Evolutionary conservation across 2,329 filamentous ascomycete genomes (phyloP).

Genomic region (Alternaria conjuncta): DNA sequence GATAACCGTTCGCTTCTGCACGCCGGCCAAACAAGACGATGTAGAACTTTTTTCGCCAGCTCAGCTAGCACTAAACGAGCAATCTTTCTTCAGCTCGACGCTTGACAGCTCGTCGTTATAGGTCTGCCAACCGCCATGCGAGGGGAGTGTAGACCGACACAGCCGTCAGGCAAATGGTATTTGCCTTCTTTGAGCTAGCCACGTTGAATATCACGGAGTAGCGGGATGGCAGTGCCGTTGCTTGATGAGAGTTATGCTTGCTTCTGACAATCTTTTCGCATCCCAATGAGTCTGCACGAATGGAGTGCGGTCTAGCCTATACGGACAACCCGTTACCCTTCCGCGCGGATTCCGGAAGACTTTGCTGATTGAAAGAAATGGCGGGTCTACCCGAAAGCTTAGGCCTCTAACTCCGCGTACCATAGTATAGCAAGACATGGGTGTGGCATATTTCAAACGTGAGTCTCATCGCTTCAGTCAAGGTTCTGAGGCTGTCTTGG

Average conservation of each 20-base stretch:
- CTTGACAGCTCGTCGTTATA: constrained; percentile 16
- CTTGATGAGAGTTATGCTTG: constrained; percentile 19
- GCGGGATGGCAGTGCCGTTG: constrained; percentile 23
- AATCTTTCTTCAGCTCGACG: constrained; percentile 23
- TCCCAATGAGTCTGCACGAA: constrained; percentile 2
- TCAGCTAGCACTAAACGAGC: constrained; percentile 36
- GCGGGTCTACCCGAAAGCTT: constrained; percentile 22
- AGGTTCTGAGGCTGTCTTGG: constrained; percentile 16
- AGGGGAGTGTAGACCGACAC: constrained; percentile 4
- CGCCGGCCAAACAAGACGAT: constrained; percentile 37
- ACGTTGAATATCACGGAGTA: constrained; percentile 23
- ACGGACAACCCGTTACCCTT: constrained; percentile 13
- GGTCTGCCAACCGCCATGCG: constrained; percentile 5
- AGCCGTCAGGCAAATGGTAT: constrained; percentile 26
- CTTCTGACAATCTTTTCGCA: constrained; percentile 4
- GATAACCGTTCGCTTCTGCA: constrained; percentile 37
- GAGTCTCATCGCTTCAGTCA: constrained; percentile 8
- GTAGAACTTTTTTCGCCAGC: constrained; percentile 30
- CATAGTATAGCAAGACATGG: constrained; percentile 18
- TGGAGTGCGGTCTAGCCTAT: constrained; percentile 1
- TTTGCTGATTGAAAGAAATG: constrained; percentile 11
- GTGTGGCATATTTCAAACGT: constrained; percentile 23
- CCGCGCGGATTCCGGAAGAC: constrained; percentile 25
- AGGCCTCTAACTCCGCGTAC: constrained; percentile 16
- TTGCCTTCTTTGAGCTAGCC: constrained; percentile 26